Conservation (phyloP, 257 asterid species). For the Solanum chaucha region DNA sequence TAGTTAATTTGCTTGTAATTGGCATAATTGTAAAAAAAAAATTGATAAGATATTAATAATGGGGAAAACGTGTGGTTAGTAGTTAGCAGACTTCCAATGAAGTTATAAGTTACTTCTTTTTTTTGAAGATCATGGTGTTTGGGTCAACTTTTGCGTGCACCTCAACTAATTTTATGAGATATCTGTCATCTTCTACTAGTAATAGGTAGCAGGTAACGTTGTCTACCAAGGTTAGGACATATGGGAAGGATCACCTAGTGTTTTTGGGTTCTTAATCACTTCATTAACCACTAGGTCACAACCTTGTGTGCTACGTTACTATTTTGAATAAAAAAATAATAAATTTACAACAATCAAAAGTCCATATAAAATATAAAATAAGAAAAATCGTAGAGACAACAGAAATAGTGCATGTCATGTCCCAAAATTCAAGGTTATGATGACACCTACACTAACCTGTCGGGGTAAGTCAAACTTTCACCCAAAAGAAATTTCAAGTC, state of each 20-base stretch:
- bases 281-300: too few species aligned
- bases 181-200: accelerated
- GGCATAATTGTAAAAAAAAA: not conserved
- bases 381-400: not conserved
- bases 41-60: not conserved
- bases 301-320: too few species aligned
- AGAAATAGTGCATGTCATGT: not conserved
- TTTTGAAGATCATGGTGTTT: too few species aligned
- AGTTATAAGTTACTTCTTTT: too few species aligned
- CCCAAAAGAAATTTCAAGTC: not conserved
- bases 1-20: not conserved
- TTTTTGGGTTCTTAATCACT: too few species aligned
- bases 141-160: accelerated
- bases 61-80: not conserved
- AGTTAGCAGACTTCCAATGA: too few species aligned
- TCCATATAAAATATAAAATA: too few species aligned
- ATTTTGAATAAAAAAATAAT: too few species aligned
- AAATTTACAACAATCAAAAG: too few species aligned
- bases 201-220: accelerated
- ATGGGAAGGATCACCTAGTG: too few species aligned
- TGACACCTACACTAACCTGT: not conserved
- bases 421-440: not conserved
- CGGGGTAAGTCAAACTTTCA: not conserved
- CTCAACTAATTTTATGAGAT: too few species aligned
- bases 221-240: accelerated